A percentile compares a stretch with the other conserved stretches of the same genome.
Conservation (phyloP, 805 yeast genomes). For the Blastobotrys chiropterorum region DNA sequence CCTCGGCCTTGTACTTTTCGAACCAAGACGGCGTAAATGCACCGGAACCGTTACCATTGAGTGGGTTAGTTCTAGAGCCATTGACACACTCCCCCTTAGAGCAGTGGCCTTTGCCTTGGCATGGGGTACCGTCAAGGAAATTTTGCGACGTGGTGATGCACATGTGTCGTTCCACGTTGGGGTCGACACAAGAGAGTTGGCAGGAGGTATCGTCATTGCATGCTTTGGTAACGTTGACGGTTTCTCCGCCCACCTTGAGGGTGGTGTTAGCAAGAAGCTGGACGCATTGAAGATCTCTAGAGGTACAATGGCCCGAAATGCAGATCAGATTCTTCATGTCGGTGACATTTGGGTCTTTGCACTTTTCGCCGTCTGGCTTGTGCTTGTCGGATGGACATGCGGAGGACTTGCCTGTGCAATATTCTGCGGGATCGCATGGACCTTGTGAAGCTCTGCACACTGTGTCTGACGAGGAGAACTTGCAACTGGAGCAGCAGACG, state of each 20-base stretch:
- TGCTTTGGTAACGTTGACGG: conserved; percentile 24
- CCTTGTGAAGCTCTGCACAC: conserved; percentile 30
- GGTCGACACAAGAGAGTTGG: conserved; percentile 25
- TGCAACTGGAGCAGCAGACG: conserved; percentile 29
- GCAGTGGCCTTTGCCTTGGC: conserved; percentile 27
- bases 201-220: conserved; percentile 27
- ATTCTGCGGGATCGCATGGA: conserved; percentile 31
- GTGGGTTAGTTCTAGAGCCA: conserved; percentile 18
- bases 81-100: conserved; percentile 27
- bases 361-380: conserved; percentile 26
- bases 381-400: conserved; percentile 27
- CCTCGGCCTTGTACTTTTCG: conserved; percentile 16
- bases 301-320: conserved; percentile 32
- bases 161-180: conserved; percentile 5
- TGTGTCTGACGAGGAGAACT: conserved; percentile 24
- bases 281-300: conserved; percentile 32
- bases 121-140: conserved; percentile 33
- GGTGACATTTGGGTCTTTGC: conserved; percentile 16
- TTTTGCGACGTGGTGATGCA: conserved; percentile 27
- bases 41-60: conserved; percentile 12
- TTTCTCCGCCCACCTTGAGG: conserved; percentile 15
- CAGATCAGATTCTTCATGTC: conserved; percentile 19
- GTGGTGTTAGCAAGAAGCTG: conserved; percentile 24
- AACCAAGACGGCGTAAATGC: conserved; percentile 15
- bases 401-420: conserved; percentile 31